Percentiles rank a stretch among this genome's conserved stretches.
Evolutionary conservation across 108 stramenopile species (phyloP).

Genomic region (Nannochloropsis salina): DNA sequence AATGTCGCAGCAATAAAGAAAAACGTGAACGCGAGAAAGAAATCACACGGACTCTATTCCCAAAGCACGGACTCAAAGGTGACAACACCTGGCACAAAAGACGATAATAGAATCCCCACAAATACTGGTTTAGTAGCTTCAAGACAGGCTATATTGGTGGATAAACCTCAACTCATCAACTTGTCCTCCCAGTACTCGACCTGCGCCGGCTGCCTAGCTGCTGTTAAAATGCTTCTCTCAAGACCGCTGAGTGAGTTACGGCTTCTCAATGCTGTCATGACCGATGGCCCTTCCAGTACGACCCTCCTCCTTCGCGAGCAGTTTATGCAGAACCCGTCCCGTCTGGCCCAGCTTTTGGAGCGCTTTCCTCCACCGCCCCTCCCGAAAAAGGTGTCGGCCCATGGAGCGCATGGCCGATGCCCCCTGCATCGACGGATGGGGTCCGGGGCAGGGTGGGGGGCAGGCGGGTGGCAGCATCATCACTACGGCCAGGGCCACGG

Average conservation of each 20-base stretch:
- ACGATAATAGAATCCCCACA: too few relatives aligned
- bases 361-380: slow-evolving; percentile 43
- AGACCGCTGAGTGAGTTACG: slow-evolving; percentile 39
- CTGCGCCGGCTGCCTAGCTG: slow-evolving; percentile 39
- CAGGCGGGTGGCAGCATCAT: not conserved
- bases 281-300: slow-evolving; percentile 9
- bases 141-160: not conserved
- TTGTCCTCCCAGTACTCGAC: slow-evolving; percentile 38
- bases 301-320: slow-evolving; percentile 26
- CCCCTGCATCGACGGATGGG: slow-evolving; percentile 29
- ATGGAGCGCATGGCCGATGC: slow-evolving; percentile 28
- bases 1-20: too few relatives aligned
- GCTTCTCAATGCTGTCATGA: slow-evolving; percentile 37
- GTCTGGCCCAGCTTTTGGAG: slow-evolving; percentile 27
- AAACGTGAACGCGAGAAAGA: too few relatives aligned
- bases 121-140: too few relatives aligned
- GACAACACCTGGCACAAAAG: too few relatives aligned
- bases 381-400: slow-evolving; percentile 29
- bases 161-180: slow-evolving; percentile 34
- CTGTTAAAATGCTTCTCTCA: slow-evolving; percentile 33
- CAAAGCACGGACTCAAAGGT: too few relatives aligned
- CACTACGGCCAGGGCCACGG: too few relatives aligned
- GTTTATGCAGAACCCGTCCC: slow-evolving; percentile 22
- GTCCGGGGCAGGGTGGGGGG: slow-evolving; percentile 21
- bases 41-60: too few relatives aligned